Percentiles rank a stretch among this genome's conserved stretches.
phyloP scores from a whole-genome alignment of 306 rosid genomes.

The Vicia villosa region DNA sequence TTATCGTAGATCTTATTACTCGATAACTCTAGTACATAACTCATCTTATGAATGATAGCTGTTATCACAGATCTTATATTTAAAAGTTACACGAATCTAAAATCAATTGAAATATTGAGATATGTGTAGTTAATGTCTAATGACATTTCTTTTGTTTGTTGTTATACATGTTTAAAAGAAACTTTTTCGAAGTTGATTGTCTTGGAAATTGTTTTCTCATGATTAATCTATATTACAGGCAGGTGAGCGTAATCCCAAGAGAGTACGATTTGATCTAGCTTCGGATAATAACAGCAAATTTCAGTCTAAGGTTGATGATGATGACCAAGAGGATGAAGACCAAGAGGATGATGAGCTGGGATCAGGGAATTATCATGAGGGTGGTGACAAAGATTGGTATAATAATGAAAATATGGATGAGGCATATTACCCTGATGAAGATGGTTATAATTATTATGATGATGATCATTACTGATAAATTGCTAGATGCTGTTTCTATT shows the following conservation, averaged over 20 bases:
- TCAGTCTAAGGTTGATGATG: neutral
- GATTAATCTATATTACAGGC: constrained; percentile 29
- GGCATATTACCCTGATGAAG: constrained; percentile 27
- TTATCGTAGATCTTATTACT: too few relatives aligned
- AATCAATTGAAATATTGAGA: neutral
- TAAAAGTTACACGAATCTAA: neutral
- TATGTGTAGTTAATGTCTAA: neutral
- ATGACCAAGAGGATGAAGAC: constrained; percentile 9
- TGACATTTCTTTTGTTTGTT: neutral
- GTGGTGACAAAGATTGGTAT: constrained; percentile 20
- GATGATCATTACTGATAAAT: constrained; percentile 19
- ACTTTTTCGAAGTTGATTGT: neutral
- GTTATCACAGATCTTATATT: neutral
- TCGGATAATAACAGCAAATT: constrained; percentile 11
- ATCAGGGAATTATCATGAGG: constrained; percentile 29
- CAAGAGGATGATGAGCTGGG: constrained; percentile 24
- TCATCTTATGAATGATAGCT: neutral
- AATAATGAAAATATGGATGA: constrained; percentile 25
- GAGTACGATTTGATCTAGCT: constrained; percentile 35
- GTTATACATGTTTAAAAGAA: neutral
- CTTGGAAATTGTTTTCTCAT: constrained; percentile 5
- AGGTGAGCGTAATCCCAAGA: constrained; percentile 29
- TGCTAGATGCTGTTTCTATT: constrained; percentile 1
- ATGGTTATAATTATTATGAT: constrained; percentile 34
- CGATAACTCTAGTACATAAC: neutral